Conservation (phyloP, 2,329 filamentous ascomycete genomes). For the Trichothecium roseum region DNA sequence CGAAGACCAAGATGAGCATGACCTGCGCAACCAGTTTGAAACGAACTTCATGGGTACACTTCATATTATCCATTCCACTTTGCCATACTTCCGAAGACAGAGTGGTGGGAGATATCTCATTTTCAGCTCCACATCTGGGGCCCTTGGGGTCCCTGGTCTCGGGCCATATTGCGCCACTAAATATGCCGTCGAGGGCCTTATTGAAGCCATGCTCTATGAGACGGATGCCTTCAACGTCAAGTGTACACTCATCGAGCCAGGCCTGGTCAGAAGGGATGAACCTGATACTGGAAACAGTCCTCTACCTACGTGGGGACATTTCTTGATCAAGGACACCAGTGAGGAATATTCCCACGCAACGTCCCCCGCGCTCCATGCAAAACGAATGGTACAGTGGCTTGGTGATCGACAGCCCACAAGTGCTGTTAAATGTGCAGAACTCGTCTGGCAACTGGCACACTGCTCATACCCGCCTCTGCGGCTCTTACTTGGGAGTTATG, state of each 20-base stretch:
- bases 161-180: slow-evolving; percentile 96
- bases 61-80: slow-evolving; percentile 80
- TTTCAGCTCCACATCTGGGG: slow-evolving; percentile 86
- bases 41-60: slow-evolving; percentile 95
- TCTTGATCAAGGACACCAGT: slow-evolving; percentile 77
- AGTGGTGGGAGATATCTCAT: slow-evolving; percentile 77
- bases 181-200: slow-evolving; percentile 89
- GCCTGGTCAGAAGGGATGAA: slow-evolving; percentile 80
- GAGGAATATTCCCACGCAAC: slow-evolving; percentile 69
- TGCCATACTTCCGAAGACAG: slow-evolving; percentile 78
- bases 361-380: slow-evolving; percentile 78
- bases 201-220: slow-evolving; percentile 96
- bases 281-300: slow-evolving; percentile 44
- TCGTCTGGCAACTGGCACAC: slow-evolving; percentile 91
- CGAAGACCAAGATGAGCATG: slow-evolving; percentile 93
- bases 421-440: slow-evolving; percentile 82
- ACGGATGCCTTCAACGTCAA: slow-evolving; percentile 87
- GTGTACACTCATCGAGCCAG: slow-evolving; percentile 85
- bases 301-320: slow-evolving; percentile 80
- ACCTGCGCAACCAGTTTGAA: slow-evolving; percentile 91
- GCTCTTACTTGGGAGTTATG: slow-evolving; percentile 82
- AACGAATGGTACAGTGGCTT: slow-evolving; percentile 88
- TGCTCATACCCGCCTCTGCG: slow-evolving; percentile 87
- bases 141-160: slow-evolving; percentile 84
- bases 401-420: slow-evolving; percentile 87